Evolutionary conservation across 805 yeast species (phyloP).

Genomic region (Candida namnaoensis): DNA sequence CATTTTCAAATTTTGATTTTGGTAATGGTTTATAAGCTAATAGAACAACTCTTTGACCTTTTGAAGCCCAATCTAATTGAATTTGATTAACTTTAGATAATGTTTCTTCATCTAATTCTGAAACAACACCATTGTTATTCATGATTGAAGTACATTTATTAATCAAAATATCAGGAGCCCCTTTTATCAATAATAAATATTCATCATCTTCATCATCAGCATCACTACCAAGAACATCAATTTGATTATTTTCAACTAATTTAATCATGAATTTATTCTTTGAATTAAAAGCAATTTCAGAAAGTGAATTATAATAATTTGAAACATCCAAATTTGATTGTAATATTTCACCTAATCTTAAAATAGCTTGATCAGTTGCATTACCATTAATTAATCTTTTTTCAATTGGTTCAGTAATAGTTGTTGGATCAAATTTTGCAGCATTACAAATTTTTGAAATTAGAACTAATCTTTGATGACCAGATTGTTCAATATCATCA

Average conservation of each 20-base stretch:
- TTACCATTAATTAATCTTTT: constrained; percentile 27
- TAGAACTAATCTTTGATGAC: constrained; percentile 4
- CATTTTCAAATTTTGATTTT: constrained; percentile 1
- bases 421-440: constrained; percentile 16
- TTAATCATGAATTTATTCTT: constrained; percentile 36
- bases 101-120: constrained; percentile 1
- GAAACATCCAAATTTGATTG: constrained; percentile 7
- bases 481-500: neutral
- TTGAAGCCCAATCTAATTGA: constrained; percentile 26
- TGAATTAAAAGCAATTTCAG: constrained; percentile 34
- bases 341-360: constrained; percentile 23
- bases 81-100: constrained; percentile 11
- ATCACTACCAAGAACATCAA: constrained; percentile 5
- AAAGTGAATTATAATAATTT: constrained; percentile 16
- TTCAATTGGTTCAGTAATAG: constrained; percentile 8
- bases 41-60: constrained; percentile 32
- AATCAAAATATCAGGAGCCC: constrained; percentile 37
- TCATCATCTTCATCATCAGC: neutral
- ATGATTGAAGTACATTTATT: constrained; percentile 18
- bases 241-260: constrained; percentile 14
- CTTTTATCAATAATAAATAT: constrained; percentile 23
- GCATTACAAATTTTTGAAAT: constrained; percentile 28
- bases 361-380: constrained; percentile 41
- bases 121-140: constrained; percentile 7
- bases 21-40: constrained; percentile 23